Base-by-base conservation (phyloP, 495 filamentous ascomycete species). In the Saxophila tyrrhenica region DNA sequence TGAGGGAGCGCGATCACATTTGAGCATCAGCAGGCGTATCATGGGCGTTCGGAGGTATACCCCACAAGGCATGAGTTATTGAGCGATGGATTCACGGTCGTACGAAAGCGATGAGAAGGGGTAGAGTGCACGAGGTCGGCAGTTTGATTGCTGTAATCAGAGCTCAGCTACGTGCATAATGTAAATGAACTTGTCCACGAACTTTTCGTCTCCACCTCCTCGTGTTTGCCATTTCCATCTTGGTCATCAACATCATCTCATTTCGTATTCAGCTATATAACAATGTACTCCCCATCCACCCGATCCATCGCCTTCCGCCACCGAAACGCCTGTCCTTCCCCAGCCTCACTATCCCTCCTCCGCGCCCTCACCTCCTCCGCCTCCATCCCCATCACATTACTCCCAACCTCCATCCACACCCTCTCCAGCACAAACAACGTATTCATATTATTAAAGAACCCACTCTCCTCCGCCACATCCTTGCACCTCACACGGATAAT, bases 391-490 rank as follows among this genome's bases (percentile, higher is more conserved):
- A 5, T 5, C 41, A 44, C 41, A 44, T 44, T 44, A 21, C 19
- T 48, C 11, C 52, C 68, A 51, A 73, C 68, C 64, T 73, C 47
- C 62, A 67, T 73, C 91, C 91, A 97, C 44, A 94, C 78, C 61
- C 78, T 79, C 70, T 97, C 90, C 58, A 96, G 63, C 0, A 95
- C 79, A 61, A 90, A 86, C 48, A 97, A 73, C 19, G 86, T 88
- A 7, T 84, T 84, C 20, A 94, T 73, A 61, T 94, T 95, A 65
- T 96, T 96, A 70, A 85, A 85, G 66, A 96, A 95, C 15, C 89
- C 90, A 42, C 84, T 88, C 62, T 90, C 85, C 22, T 80, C 77
- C 72, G 88, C 87, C 61, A 95, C 89, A 65, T 91, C 88, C 39
- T 81, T 72, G 72, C 89, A 95, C 48, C 89, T 80, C 60, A 79